Evolutionary conservation across 208 protist genomes (phyloP), one percentile per base, ranked within the genome.

Genomic region (Angomonas ambiguus): DNA sequence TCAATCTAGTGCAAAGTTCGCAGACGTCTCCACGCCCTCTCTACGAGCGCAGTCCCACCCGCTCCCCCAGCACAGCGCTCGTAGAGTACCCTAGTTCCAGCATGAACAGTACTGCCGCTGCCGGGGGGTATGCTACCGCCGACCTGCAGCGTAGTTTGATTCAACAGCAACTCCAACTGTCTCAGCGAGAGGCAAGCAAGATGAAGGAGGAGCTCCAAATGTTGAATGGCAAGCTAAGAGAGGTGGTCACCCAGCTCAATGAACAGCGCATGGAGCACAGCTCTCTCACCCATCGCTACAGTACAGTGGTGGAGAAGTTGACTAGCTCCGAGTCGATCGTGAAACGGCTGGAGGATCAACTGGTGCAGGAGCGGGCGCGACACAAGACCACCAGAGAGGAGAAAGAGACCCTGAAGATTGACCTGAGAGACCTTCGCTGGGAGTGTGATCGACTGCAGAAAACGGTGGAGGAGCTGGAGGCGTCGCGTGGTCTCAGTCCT

Each of bases 231-330:
- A 77, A 79, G 24, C 67, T 87, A 2, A 27, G 68, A 10, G 67
- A 79, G 25, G 62, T 66, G 3, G 79, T 79, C 18, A 72, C 76
- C 24, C 51, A 71, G 42, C 67, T 90, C 38, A 85, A 87, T 32
- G 83, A 88, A 38, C 78, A 90, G 35, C 84, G 83, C 70, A 63
- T 79, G 24, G 72, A 88, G 70, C 74, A 76, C 68, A 82, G 76
- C 62, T 72, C 83, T 3, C 74, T 93, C 59, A 76, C 79, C 2
- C 81, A 88, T 61, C 73, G 82, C 38, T 93, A 90, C 69, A 72
- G 77, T 56, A 57, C 67, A 18, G 34, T 63, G 0, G 73, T 88
- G 35, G 81, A 89, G 69, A 85, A 87, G 63, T 75, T 93, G 31
- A 86, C 80, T 1, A 57, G 51, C 10, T 60, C 79, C 2, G 87